Base-by-base conservation (phyloP, 768 basidiomycete genomes). In the Pulveroboletus frians region DNA sequence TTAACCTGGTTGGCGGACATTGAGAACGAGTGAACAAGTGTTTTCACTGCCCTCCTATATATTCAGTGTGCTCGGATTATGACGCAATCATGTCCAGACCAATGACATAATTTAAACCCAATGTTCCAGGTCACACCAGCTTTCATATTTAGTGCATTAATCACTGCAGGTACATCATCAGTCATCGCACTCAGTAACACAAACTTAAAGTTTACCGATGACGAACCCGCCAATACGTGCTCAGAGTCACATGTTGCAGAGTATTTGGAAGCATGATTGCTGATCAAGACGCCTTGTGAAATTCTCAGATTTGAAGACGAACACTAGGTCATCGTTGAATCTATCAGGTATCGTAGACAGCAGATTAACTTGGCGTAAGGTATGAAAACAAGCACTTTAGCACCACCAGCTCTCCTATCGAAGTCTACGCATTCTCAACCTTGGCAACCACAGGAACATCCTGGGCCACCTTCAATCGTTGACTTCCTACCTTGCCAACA, bases 1-100 rank as follows among this genome's bases (percentile, higher is more conserved):
- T 17, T 36, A 47, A 26, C 4, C 6, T 26, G 23, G 23, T 39
- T 17, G 6, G 49, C 27, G 20, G 49, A 44, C 61, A 60, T 63
- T 10, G 38, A 9, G 27, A n/a, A 11, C 7, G 44, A 18, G 49
- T 26, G 14, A 6, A 13, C 20, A 17, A 47, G 29, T 29, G 32
- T 15, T 20, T 26, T 18, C 18, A 40, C 10, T 1, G 14, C n/a
- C 26, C 17, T n/a, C 15, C 13, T 23, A 41, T 51, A 38, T 6
- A 40, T 35, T 11, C 3, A 13, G 3, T 43, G 18, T 3, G 2
- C 9, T 15, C 2, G 30, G 10, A 13, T 11, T 30, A 39, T 51
- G 50, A 50, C 49, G 43, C 49, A 34, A 46, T 11, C 9, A n/a
- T 35, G 26, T 15, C 20, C n/a, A 31, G 14, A 9, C 14, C 13